Conservation (phyloP, 306 rosid genomes). For the Fagus sylvatica region DNA sequence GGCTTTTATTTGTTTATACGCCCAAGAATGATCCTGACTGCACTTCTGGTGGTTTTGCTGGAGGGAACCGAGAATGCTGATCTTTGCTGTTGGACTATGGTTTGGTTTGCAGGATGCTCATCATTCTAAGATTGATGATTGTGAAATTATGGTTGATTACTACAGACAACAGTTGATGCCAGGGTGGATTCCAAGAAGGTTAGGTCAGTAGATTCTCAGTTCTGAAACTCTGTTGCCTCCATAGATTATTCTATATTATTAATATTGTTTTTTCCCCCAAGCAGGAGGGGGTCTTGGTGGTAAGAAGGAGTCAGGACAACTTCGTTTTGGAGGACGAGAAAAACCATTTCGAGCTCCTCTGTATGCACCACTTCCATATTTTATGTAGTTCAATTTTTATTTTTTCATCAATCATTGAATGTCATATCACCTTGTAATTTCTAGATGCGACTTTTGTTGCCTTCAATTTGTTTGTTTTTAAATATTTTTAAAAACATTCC, state of each 20-base stretch:
- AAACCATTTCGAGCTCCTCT: slow-evolving; percentile 93
- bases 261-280: slow-evolving; percentile 1
- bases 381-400: slow-evolving; percentile 12
- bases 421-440: background rate
- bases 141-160: slow-evolving; percentile 80
- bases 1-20: background rate
- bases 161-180: slow-evolving; percentile 85
- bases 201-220: slow-evolving; percentile 61
- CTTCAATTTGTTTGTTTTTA: background rate
- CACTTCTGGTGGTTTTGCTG: background rate
- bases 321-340: slow-evolving; percentile 96
- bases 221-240: slow-evolving; percentile 1
- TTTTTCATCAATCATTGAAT: slow-evolving; percentile 7
- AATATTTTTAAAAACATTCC: background rate
- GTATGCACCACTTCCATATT: slow-evolving; percentile 39
- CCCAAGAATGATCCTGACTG: background rate
- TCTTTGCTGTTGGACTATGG: no score
- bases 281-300: slow-evolving; percentile 96
- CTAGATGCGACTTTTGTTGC: background rate
- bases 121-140: slow-evolving; percentile 70
- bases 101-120: slow-evolving; percentile 76
- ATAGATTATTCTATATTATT: slow-evolving; percentile 16
- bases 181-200: slow-evolving; percentile 96
- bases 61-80: slow-evolving; percentile 5
- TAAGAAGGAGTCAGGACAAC: slow-evolving; percentile 95